These are phyloP conservation scores for Entonaema liquescens DNA, from an alignment of 495 filamentous ascomycete species.

Conservation along the genomic window DNA sequence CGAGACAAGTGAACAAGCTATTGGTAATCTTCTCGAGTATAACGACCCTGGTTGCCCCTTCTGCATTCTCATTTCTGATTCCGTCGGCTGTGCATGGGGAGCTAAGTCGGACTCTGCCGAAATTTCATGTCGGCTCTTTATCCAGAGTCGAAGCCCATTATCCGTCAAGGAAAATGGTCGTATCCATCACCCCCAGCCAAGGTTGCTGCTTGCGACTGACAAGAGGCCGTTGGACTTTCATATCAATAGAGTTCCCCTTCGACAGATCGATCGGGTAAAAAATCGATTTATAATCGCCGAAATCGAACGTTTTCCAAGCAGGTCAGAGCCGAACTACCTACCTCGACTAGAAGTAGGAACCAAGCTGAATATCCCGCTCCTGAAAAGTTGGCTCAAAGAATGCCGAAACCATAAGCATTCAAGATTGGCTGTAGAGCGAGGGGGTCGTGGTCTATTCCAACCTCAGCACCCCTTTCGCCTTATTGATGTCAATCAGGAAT, in stretches of 20 bases:
- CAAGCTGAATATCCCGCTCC: neutral
- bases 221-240: neutral
- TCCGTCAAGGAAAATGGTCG: slow-evolving; percentile 1
- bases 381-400: neutral
- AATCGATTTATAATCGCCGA: neutral
- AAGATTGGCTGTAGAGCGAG: neutral
- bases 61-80: neutral
- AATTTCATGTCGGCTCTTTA: neutral
- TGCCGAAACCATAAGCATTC: neutral
- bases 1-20: neutral
- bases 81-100: neutral
- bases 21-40: neutral
- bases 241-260: neutral
- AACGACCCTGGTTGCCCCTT: neutral
- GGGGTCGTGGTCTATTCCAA: neutral
- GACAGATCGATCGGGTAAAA: neutral
- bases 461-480: neutral
- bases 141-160: slow-evolving; percentile 11
- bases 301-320: neutral
- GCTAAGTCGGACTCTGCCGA: no score
- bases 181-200: neutral
- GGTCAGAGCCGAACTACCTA: neutral
- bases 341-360: neutral
- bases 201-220: neutral
- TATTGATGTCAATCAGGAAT: neutral